Evolutionary conservation across 2,329 filamentous ascomycete species (phyloP), one percentile per base, ranked within the genome.

Genomic region (Paramyrothecium roridum): DNA sequence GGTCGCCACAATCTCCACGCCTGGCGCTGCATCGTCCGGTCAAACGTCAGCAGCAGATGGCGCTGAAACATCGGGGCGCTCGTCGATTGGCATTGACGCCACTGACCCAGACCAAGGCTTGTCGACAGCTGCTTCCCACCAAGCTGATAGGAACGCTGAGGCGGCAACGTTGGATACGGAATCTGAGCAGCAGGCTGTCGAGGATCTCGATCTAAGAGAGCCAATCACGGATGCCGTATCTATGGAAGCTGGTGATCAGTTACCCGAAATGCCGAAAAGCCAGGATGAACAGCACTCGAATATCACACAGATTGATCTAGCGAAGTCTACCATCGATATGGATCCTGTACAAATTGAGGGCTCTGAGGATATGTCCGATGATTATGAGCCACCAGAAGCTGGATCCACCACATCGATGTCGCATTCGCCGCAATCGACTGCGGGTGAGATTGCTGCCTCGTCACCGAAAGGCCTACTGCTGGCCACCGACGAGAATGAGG

Each of bases 301-400:
- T 30, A 30, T 30, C 6, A 30, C 26, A 6, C 26, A 30, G 26
- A 6, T 10, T 4, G 37, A 13, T 6, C 13, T 6, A 43, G n/a
- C 3, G n/a, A 43, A 8, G 37, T 56, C 56, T 13, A 78, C 79
- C 2, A 80, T 82, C 50, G 49, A 40, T 3, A 40, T 37, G 49
- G 49, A 37, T 20, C 7, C 33, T 16, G 33, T 10, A 11, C 23
- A 51, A n/a, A 10, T n/a, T 12, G 76, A 72, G 48, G 63, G 57
- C 13, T 57, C 55, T 22, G 63, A 63, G n/a, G 62, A 64, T 23
- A 62, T 58, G 22, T 80, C 80, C 2, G 82, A 85, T 56, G 77
- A 72, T 50, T 84, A 85, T 61, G 81, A 86, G 59, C 82, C 82
- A 50, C 80, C 80, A 19, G 78, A 77, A 53, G 73, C 72, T 43